These are phyloP conservation scores for Xylariaceae sp. DNA, from an alignment of 2,329 filamentous ascomycete genomes.

Conservation along the genomic window DNA sequence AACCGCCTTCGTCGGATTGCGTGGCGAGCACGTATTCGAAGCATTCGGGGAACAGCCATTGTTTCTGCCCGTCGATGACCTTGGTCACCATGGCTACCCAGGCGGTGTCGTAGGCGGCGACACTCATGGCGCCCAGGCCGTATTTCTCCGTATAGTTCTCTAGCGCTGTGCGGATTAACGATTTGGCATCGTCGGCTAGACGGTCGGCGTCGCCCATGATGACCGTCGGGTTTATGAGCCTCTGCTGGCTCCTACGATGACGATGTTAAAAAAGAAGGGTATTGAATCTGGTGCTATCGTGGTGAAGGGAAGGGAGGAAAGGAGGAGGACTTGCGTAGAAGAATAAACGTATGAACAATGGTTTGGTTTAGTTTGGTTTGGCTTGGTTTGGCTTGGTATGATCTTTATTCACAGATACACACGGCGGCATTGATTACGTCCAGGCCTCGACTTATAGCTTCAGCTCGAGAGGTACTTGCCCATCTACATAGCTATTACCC, in stretches of 20 bases:
- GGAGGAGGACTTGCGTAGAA: neutral
- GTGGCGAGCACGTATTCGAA: conserved; percentile 28
- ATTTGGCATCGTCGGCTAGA: conserved; percentile 18
- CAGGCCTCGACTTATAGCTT: too few relatives aligned
- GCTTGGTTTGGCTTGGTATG: too few relatives aligned
- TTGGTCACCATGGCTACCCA: conserved; percentile 32
- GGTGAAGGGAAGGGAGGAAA: neutral
- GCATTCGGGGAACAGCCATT: conserved; percentile 32
- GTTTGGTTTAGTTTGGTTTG: too few relatives aligned
- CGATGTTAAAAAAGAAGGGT: neutral
- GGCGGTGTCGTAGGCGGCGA: conserved; percentile 32
- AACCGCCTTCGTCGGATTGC: conserved; percentile 27
- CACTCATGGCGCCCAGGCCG: conserved; percentile 27
- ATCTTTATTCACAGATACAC: too few relatives aligned
- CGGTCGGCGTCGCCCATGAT: conserved; percentile 14
- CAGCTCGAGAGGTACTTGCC: too few relatives aligned
- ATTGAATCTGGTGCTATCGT: neutral
- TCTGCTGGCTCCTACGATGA: neutral
- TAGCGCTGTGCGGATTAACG: conserved; percentile 17
- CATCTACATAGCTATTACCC: too few relatives aligned
- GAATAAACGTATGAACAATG: too few relatives aligned
- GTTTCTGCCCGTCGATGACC: conserved; percentile 12
- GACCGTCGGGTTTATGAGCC: neutral
- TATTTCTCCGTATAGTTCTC: conserved; percentile 19
- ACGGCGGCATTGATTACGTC: too few relatives aligned